Evolutionary conservation across 805 yeast genomes (phyloP).

Genomic region (Hanseniaspora jakobsenii): DNA sequence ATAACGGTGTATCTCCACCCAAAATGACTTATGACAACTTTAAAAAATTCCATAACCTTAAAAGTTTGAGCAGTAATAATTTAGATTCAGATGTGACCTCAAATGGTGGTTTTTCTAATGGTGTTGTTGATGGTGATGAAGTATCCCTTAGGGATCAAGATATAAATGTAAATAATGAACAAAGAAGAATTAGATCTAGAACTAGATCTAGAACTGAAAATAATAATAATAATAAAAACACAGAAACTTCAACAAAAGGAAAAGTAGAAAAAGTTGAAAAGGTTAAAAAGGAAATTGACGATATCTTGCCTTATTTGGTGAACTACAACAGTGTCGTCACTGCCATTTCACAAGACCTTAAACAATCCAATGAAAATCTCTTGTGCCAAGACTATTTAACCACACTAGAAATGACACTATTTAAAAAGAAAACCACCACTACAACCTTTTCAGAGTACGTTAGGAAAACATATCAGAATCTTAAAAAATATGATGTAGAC

Average conservation of each 20-base stretch:
- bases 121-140: no score
- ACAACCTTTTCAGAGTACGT: slow-evolving; percentile 2
- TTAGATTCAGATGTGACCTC: no score
- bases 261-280: no score
- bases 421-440: background rate
- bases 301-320: slow-evolving; percentile 5
- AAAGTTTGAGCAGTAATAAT: no score
- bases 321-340: slow-evolving; percentile 7
- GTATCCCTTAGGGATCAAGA: no score
- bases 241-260: no score
- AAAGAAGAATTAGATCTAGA: no score
- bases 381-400: slow-evolving; percentile 19
- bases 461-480: background rate
- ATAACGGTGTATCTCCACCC: slow-evolving; percentile 12
- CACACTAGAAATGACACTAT: slow-evolving; percentile 21
- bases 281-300: background rate
- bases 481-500: background rate
- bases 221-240: no score
- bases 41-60: no score
- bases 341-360: slow-evolving; percentile 11
- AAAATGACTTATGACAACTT: slow-evolving; percentile 15
- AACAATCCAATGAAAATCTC: slow-evolving; percentile 19
- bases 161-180: no score
- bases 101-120: no score
- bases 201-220: no score